Percentiles rank a stretch among this genome's conserved stretches.
phyloP scores from a whole-genome alignment of 371 early-diverging fungal genomes.

The Actinomortierella ambigua region DNA sequence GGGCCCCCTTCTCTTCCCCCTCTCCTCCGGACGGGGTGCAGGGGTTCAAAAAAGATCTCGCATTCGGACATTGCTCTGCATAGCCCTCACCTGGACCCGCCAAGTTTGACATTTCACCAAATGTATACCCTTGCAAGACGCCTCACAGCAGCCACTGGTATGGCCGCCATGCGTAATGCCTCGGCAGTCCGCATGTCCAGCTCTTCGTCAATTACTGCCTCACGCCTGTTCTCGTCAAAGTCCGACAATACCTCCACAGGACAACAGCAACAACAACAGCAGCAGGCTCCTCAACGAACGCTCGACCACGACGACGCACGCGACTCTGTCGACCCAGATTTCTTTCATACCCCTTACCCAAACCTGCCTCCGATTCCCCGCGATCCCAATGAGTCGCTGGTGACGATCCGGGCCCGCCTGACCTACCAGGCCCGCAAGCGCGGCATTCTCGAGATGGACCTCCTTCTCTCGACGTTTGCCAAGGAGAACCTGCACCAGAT shows the following conservation, averaged over 20 bases:
- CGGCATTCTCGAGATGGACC: constrained; percentile 94
- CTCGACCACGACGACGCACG: constrained; percentile 41
- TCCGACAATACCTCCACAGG: no score
- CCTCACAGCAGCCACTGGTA: no score
- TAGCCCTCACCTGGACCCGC: no score
- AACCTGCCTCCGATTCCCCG: constrained; percentile 67
- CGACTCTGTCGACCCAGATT: constrained; percentile 30
- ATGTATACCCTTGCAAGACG: no score
- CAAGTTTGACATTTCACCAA: no score
- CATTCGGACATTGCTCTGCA: no score
- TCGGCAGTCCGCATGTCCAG: not conserved
- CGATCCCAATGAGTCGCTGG: constrained; percentile 62
- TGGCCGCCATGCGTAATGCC: no score
- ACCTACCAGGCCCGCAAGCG: constrained; percentile 91
- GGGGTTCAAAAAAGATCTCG: no score
- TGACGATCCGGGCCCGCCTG: constrained; percentile 81
- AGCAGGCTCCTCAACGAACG: constrained; percentile 7
- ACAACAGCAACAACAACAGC: not conserved
- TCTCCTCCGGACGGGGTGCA: no score
- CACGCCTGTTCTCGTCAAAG: constrained; percentile 27
- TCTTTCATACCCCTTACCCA: constrained; percentile 56
- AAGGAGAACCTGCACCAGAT: constrained; percentile 62
- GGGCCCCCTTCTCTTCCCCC: no score
- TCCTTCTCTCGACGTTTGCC: constrained; percentile 90
- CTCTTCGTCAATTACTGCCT: not conserved